Base-by-base conservation (phyloP, 2,329 filamentous ascomycete species). In the Penicillium sp. region DNA sequence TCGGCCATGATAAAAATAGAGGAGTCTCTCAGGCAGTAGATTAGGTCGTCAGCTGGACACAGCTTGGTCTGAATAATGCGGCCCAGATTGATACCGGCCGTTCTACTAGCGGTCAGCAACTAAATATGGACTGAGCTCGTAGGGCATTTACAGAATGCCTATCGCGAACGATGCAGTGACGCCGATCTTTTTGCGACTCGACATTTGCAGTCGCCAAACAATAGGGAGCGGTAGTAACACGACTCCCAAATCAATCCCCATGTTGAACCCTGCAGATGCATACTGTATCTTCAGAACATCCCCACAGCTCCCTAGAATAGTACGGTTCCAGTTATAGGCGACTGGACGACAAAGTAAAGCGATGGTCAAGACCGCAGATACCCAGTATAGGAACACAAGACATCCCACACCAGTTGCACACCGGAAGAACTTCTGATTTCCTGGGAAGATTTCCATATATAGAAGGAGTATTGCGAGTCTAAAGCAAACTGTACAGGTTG, bases 1-100 rank as follows among this genome's bases (percentile, higher is more conserved):
- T 61, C 61, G 2, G 59, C 59, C 17, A 59, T 58, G 13, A 60
- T 51, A 1, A 63, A 53, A 23, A 63, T 61, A 15, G 61, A 56
- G 12, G 38, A 47, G 21, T 63, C 59, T 25, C 53, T 35, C 5
- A 51, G 29, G 42, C 59, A 63, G 39, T 56, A 61, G 1, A 58
- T 52, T 3, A 49, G 47, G 23, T 62, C 53, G 6, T 41, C 38
- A 3, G 42, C 41, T 8, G 42, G 39, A 23, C 60, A 62, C 29
- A 57, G 33, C 27, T 52, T 44, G 6, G 57, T 55, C 31, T 60
- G 58, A 12, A 62, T 50, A 19, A 62, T 60, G 39, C 60, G 60
- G 10, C 53, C 60, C 3, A 62, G 17, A 38, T 62, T 62, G 39
- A 62, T 55, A 9, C 45, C 54, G 4, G 58, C 47, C 13, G 57